A percentile compares a stretch with the other conserved stretches of the same genome.
These are phyloP conservation scores for Sordariomycetes sp. DNA, from an alignment of 2,329 filamentous ascomycete species.

Conservation along the genomic window DNA sequence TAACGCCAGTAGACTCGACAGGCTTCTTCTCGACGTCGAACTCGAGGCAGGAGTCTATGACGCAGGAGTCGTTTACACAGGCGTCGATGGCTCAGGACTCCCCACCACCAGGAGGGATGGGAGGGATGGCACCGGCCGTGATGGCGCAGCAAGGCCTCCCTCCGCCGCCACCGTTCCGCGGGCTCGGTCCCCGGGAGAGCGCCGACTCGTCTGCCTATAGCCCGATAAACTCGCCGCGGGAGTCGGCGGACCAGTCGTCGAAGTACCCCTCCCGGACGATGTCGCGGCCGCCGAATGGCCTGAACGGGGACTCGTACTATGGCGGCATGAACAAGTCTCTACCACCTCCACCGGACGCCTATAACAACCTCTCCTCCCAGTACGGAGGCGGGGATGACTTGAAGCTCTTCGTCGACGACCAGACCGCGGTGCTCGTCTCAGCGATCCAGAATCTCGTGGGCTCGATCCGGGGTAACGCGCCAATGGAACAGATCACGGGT, in stretches of 20 bases:
- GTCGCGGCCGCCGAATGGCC: background rate
- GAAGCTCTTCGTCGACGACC: slow-evolving; percentile 70
- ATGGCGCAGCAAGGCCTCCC: slow-evolving; percentile 20
- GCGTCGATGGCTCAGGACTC: slow-evolving; percentile 17
- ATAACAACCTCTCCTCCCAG: slow-evolving; percentile 14
- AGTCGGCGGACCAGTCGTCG: slow-evolving; percentile 31
- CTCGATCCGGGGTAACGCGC: slow-evolving; percentile 55
- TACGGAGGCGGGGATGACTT: slow-evolving; percentile 38
- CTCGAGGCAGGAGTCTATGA: slow-evolving; percentile 20
- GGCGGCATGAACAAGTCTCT: slow-evolving; percentile 21
- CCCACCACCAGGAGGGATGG: no score
- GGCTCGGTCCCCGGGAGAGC: slow-evolving; percentile 48
- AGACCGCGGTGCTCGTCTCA: slow-evolving; percentile 67
- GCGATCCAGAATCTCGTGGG: slow-evolving; percentile 74
- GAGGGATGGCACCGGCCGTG: no score
- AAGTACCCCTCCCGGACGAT: background rate
- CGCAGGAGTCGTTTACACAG: background rate
- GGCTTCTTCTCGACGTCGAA: slow-evolving; percentile 56
- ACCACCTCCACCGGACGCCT: slow-evolving; percentile 26
- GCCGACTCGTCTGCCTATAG: slow-evolving; percentile 66
- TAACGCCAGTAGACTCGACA: slow-evolving; percentile 55
- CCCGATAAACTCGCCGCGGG: slow-evolving; percentile 57
- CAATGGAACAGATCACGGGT: slow-evolving; percentile 53
- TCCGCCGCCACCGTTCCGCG: slow-evolving; percentile 46
- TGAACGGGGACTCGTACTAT: slow-evolving; percentile 4